phyloP scores from a whole-genome alignment of 768 basidiomycete species.

The button mushroom (Agaricus bisporus) region DNA sequence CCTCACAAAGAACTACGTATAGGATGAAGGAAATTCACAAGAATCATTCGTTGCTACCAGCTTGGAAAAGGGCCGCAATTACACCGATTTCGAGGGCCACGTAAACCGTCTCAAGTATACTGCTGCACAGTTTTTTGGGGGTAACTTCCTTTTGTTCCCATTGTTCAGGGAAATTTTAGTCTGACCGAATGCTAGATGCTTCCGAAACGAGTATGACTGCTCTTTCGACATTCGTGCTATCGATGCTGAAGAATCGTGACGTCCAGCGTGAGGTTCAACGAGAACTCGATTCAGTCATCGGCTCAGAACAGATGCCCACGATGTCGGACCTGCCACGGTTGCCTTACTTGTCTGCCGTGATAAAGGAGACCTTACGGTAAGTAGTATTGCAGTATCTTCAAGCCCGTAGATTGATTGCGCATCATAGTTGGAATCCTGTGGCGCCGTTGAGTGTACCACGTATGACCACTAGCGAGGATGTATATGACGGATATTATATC shows the following conservation, averaged over 20 bases:
- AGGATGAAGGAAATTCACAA: background rate
- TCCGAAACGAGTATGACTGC: background rate
- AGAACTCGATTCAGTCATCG: conserved; percentile 13
- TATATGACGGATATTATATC: conserved; percentile 32
- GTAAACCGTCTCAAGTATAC: background rate
- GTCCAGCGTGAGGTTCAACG: conserved; percentile 9
- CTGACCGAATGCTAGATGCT: background rate
- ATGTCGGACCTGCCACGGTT: conserved; percentile 4
- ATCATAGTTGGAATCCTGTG: background rate
- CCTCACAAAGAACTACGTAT: background rate
- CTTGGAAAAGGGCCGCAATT: background rate
- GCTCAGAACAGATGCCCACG: conserved; percentile 7
- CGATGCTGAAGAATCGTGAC: conserved; percentile 10
- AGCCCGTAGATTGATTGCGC: background rate
- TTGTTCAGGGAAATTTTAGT: background rate
- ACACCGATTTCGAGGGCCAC: background rate
- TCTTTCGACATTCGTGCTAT: background rate
- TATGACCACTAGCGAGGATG: conserved; percentile 25
- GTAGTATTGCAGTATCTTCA: background rate
- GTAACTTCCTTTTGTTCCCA: background rate
- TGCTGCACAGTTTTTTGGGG: conserved; percentile 1
- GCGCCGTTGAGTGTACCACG: conserved; percentile 15
- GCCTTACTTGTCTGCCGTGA: conserved; percentile 11
- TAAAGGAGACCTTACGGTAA: conserved; percentile 11
- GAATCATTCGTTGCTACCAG: background rate